A percentile compares a stretch with the other conserved stretches of the same genome.
phyloP scores from a whole-genome alignment of 768 basidiomycete genomes.

The Favolaschia claudopus region DNA sequence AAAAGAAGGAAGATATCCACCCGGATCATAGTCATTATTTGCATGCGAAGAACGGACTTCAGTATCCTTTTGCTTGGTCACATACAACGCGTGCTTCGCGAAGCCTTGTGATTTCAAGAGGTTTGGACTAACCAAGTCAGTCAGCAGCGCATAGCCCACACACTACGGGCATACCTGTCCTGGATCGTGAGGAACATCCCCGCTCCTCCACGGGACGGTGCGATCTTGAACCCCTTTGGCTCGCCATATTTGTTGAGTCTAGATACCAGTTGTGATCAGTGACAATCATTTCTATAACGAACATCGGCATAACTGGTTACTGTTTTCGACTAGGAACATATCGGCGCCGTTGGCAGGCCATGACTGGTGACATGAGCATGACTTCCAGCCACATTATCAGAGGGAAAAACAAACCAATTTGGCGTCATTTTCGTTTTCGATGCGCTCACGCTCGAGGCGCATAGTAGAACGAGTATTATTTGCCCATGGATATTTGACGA shows the following conservation, averaged over 20 bases:
- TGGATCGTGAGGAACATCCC: constrained; percentile 38
- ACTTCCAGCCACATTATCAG: not conserved
- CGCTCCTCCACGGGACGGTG: constrained; percentile 45
- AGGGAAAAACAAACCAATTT: constrained; percentile 38
- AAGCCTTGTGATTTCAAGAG: constrained; percentile 59
- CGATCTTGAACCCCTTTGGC: constrained; percentile 56
- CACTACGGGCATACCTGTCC: constrained; percentile 11
- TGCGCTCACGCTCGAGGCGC: constrained; percentile 45
- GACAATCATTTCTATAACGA: not conserved
- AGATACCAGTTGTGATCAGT: not conserved
- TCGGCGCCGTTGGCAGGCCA: constrained; percentile 56
- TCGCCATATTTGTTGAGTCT: constrained; percentile 55
- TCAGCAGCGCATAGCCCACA: not conserved
- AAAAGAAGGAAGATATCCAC: constrained; percentile 9
- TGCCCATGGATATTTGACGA: constrained; percentile 54
- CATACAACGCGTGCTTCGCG: constrained; percentile 59
- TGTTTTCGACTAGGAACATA: constrained; percentile 56
- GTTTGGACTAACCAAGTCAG: constrained; percentile 28
- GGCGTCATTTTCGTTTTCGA: constrained; percentile 54
- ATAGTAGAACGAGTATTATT: constrained; percentile 39
- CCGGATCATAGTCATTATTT: constrained; percentile 62
- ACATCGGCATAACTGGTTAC: constrained; percentile 20
- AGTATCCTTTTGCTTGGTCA: constrained; percentile 57
- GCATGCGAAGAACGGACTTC: constrained; percentile 53
- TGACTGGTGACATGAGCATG: not conserved